Conservation (phyloP, 1,139 yeast species). For the Candida albicans region DNA sequence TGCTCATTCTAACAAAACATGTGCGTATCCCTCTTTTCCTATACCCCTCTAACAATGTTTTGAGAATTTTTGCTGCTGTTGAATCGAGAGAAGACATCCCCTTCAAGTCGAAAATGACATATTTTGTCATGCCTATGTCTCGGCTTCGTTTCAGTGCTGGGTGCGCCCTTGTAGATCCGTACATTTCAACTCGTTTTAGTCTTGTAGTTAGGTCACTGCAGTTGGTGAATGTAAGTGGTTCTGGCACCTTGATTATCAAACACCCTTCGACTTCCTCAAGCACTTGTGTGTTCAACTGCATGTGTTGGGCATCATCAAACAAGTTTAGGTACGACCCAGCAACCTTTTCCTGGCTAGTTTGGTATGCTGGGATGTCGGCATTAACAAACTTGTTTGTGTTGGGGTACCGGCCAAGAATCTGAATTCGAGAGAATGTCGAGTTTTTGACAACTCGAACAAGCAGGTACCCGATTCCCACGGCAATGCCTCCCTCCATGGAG, state of each 20-base stretch:
- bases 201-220: slow-evolving; percentile 79
- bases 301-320: slow-evolving; percentile 38
- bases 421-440: slow-evolving; percentile 85
- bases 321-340: slow-evolving; percentile 21
- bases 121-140: slow-evolving; percentile 54
- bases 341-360: slow-evolving; percentile 1
- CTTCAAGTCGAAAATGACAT: slow-evolving; percentile 76
- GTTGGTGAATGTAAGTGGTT: slow-evolving; percentile 90
- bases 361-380: slow-evolving; percentile 56
- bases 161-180: slow-evolving; percentile 81
- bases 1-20: slow-evolving; percentile 64
- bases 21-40: slow-evolving; percentile 57
- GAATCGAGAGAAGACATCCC: slow-evolving; percentile 91
- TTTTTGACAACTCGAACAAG: slow-evolving; percentile 78
- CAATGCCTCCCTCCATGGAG: slow-evolving; percentile 88
- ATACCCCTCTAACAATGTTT: slow-evolving; percentile 59
- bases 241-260: slow-evolving; percentile 83
- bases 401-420: slow-evolving; percentile 80
- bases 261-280: slow-evolving; percentile 84
- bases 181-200: slow-evolving; percentile 73
- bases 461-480: slow-evolving; percentile 80
- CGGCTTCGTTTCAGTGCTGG: slow-evolving; percentile 72
- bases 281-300: slow-evolving; percentile 37
- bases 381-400: slow-evolving; percentile 75
- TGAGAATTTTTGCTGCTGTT: slow-evolving; percentile 76